Evolutionary conservation across 495 filamentous ascomycete species (phyloP), one percentile per base, ranked within the genome.

Genomic region (Penicillium verhagenii): DNA sequence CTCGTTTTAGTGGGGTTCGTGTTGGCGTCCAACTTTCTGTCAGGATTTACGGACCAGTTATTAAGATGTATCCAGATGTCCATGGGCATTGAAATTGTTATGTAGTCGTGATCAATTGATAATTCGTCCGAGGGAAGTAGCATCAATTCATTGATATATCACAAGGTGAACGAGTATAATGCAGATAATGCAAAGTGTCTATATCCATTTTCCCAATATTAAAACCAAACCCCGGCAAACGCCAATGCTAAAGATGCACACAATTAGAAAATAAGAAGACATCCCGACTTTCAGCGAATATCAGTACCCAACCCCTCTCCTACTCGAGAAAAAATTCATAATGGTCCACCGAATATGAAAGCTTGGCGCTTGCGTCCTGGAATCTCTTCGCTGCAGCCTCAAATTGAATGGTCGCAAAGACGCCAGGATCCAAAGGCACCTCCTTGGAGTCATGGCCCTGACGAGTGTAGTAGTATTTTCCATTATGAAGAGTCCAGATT

Each of bases 401-500:
- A 42, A 59, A 39, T 19, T 70, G 66, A 6, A 72, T 23, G 10
- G 61, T 25, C 11, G 53, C 50, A 8, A 54, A 56, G 35, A 68
- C 26, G 3, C 56, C 51, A 16, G 66, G 51, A 23, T 72, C 65
- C 7, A 74, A 35, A 3, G 19, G 23, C 13, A 77, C 48, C 52
- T 75, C 71, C 59, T 69, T 73, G 0, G 67, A 63, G 19, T 65
- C 67, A 25, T 72, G 65, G 2, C 62, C 67, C 2, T 67, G 69
- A 6, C 71, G 72, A 26, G 67, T 72, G 46, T 77, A 76, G 55
- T 76, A 77, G 60, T 72, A 77, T 57, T 65, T 72, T 1, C 60
- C 63, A 8, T 69, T 55, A 35, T 77, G 72, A 9, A 56, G 49
- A 11, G 71, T 73, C 72, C 71, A 77, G 50, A 63, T 73, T 9